A percentile compares a stretch with the other conserved stretches of the same genome.
Evolutionary conservation across 805 yeast genomes (phyloP).

Genomic region (Metschnikowia baotianmanensis): DNA sequence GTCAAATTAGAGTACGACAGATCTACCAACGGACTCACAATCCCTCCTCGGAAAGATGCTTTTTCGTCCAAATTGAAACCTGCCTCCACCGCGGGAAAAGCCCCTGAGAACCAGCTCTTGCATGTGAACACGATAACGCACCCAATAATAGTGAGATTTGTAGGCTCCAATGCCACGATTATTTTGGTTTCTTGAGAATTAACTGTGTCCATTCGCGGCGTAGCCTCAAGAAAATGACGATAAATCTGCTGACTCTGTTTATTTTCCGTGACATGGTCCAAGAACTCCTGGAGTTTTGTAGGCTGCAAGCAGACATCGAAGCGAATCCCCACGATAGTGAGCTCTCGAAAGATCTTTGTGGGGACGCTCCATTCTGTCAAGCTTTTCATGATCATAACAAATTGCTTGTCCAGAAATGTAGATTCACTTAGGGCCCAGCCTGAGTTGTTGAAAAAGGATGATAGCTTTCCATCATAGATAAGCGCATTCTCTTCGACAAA

Average conservation of each 20-base stretch:
- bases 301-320: slow-evolving; percentile 52
- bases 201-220: slow-evolving; percentile 27
- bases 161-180: slow-evolving; percentile 53
- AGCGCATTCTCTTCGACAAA: slow-evolving; percentile 27
- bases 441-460: slow-evolving; percentile 34
- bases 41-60: slow-evolving; percentile 41
- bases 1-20: slow-evolving; percentile 51
- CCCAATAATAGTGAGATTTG: slow-evolving; percentile 52
- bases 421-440: slow-evolving; percentile 38
- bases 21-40: slow-evolving; percentile 53
- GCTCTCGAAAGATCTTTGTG: slow-evolving; percentile 50
- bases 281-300: slow-evolving; percentile 40
- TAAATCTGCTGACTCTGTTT: slow-evolving; percentile 21
- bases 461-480: slow-evolving; percentile 23
- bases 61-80: slow-evolving; percentile 26
- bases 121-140: slow-evolving; percentile 47
- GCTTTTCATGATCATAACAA: slow-evolving; percentile 42
- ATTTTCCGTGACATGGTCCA: slow-evolving; percentile 24
- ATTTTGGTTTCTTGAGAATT: slow-evolving; percentile 41
- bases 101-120: slow-evolving; percentile 43
- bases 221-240: slow-evolving; percentile 38
- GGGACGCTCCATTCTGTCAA: slow-evolving; percentile 52
- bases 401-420: slow-evolving; percentile 21
- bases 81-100: slow-evolving; percentile 49
- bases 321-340: slow-evolving; percentile 55